Evolutionary conservation across 345 rosid genomes (phyloP).

Genomic region (Punica granatum): DNA sequence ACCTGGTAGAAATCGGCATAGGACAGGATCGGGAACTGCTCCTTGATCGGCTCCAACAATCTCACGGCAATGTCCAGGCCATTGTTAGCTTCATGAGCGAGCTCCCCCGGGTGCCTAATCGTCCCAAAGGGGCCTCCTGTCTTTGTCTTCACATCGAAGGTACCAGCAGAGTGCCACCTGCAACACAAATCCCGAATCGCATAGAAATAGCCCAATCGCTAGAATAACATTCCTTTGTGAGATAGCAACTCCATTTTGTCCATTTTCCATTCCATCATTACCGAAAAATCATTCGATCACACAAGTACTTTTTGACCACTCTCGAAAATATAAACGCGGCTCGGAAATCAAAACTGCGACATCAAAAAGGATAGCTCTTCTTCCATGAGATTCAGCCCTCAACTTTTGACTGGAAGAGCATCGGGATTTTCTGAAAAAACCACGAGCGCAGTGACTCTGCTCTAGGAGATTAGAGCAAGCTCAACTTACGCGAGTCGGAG

Average conservation of each 20-base stretch:
- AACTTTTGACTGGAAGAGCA: background rate
- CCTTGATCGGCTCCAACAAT: constrained; percentile 67
- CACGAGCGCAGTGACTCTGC: background rate
- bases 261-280: too few relatives aligned
- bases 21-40: constrained; percentile 55
- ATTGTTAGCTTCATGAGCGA: constrained; percentile 67
- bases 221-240: background rate
- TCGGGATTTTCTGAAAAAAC: background rate
- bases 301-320: too few relatives aligned
- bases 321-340: too few relatives aligned
- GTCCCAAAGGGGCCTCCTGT: constrained; percentile 95
- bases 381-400: background rate
- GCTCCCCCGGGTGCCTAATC: constrained; percentile 57
- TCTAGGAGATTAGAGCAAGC: background rate
- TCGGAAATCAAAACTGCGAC: too few relatives aligned
- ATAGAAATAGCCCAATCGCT: background rate
- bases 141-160: constrained; percentile 59
- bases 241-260: too few relatives aligned
- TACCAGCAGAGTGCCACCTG: constrained; percentile 97
- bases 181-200: background rate
- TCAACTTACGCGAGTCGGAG: constrained; percentile 70
- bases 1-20: constrained; percentile 87
- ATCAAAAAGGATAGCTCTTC: background rate
- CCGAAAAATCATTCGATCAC: too few relatives aligned
- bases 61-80: constrained; percentile 88